Base-by-base conservation (phyloP, 164 flowering plant species). In the Malania oleifera region DNA sequence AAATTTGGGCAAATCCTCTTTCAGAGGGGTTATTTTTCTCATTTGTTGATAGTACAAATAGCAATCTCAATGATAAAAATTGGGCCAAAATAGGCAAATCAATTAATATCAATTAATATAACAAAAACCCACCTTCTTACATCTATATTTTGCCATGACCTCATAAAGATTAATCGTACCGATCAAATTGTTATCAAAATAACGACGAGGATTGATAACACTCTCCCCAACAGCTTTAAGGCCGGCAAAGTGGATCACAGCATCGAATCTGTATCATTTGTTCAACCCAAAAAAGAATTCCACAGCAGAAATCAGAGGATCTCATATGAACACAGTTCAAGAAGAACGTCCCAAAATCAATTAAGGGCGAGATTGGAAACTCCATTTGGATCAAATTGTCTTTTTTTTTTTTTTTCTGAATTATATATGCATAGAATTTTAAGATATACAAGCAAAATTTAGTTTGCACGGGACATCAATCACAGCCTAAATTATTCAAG, bases 161-260 rank as follows among this genome's bases (percentile, higher is more conserved):
- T 82, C 82, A 60, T 77, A 78, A 34, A 93, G 70, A 64, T 79
- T 86, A 61, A 93, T 80, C 17, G 99, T 88, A 35, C 97, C 97
- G 65, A 86, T 56, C 73, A 93, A 59, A 73, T 93, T 93, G 60
- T 90, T 90, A 56, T 84, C 81, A 45, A 74, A 93, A 53, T 93
- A 93, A 7, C 81, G 80, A 6, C 73, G 64, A 7, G 99, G 99
- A 52, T 82, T 59, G 1, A 75, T 82, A 18, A 90, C 95, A 70
- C 97, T 90, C 73, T 93, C 99, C 26, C 89, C 99, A 27, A 93
- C 97, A 61, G 99, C 97, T 68, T 93, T 93, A 24, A 88, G 78
- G 11, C 95, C 99, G 62, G 96, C 97, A 79, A 93, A 93, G 64
- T 93, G 99, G 54, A 93, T 86, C 62, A 93, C 99, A 18, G 95